Conservation (phyloP, 2,329 filamentous ascomycete genomes). For the Tolypocladium sp. region DNA sequence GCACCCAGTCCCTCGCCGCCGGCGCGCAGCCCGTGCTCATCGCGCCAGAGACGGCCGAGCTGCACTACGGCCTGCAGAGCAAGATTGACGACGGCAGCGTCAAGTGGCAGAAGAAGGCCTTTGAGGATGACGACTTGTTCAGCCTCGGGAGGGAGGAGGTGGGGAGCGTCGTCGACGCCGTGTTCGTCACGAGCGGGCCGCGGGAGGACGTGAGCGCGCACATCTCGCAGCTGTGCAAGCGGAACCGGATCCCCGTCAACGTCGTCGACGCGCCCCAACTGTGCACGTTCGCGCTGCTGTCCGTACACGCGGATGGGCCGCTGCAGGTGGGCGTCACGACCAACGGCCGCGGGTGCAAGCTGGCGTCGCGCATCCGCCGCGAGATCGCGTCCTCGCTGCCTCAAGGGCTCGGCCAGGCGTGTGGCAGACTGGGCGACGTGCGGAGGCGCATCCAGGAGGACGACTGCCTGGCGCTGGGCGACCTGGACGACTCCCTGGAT, state of each 20-base stretch:
- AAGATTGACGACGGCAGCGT: conserved; percentile 58
- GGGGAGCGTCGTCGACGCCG: conserved; percentile 71
- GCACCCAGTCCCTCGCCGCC: conserved; percentile 67
- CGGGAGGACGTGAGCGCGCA: conserved; percentile 39
- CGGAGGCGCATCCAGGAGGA: conserved; percentile 66
- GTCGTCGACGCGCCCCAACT: conserved; percentile 79
- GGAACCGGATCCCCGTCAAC: conserved; percentile 83
- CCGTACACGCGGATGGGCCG: conserved; percentile 81
- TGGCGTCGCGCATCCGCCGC: conserved; percentile 78
- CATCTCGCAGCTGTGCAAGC: conserved; percentile 67
- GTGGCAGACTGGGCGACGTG: conserved; percentile 66
- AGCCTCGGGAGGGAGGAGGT: conserved; percentile 74
- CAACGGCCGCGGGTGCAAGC: conserved; percentile 87
- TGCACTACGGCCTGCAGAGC: conserved; percentile 50
- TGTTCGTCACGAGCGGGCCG: conserved; percentile 68
- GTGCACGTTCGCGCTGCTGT: conserved; percentile 83
- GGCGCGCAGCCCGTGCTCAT: conserved; percentile 77
- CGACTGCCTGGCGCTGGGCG: conserved; percentile 36
- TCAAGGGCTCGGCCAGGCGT: conserved; percentile 63
- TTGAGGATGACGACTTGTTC: conserved; percentile 63
- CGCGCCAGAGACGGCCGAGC: conserved; percentile 53
- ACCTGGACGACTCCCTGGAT: conserved; percentile 53
- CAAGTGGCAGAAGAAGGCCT: conserved; percentile 55
- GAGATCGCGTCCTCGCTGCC: conserved; percentile 81
- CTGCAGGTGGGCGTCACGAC: conserved; percentile 94